Evolutionary conservation across 129 eudicot species (phyloP).

Genomic region (Kitagawia praeruptora): DNA sequence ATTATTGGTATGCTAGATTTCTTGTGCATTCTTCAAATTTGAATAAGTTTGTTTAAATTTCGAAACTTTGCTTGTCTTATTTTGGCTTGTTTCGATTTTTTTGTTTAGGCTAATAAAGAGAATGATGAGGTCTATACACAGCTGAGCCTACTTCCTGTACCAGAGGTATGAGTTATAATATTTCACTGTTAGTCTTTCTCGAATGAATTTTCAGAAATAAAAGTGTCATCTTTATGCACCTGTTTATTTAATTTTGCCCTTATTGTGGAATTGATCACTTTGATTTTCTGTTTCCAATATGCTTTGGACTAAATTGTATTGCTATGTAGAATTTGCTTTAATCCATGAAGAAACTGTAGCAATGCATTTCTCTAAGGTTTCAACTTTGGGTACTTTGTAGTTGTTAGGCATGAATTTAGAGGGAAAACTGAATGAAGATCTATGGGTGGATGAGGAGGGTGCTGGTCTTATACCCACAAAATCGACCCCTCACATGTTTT

Average conservation of each 20-base stretch:
- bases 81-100: not conserved
- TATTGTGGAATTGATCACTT: not conserved
- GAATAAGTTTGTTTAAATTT: not conserved
- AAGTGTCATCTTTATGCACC: not conserved
- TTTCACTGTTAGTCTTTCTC: conserved; percentile 6
- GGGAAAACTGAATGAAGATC: conserved; percentile 34
- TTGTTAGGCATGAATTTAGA: conserved; percentile 22
- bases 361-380: not conserved
- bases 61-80: not conserved
- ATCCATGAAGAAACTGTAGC: not conserved
- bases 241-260: not conserved
- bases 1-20: conserved; percentile 47
- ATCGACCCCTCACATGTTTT: conserved; percentile 89
- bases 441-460: conserved; percentile 44
- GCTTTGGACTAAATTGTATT: not conserved
- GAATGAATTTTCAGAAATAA: not conserved
- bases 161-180: conserved; percentile 44
- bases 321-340: not conserved
- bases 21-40: not conserved
- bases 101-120: conserved; percentile 72
- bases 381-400: conserved; percentile 17
- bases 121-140: conserved; percentile 84
- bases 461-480: conserved; percentile 35
- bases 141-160: conserved; percentile 60
- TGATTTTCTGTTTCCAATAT: conserved; percentile 6